These are phyloP conservation scores for Lactifluus volemus DNA, from an alignment of 768 basidiomycete genomes.

Conservation along the genomic window DNA sequence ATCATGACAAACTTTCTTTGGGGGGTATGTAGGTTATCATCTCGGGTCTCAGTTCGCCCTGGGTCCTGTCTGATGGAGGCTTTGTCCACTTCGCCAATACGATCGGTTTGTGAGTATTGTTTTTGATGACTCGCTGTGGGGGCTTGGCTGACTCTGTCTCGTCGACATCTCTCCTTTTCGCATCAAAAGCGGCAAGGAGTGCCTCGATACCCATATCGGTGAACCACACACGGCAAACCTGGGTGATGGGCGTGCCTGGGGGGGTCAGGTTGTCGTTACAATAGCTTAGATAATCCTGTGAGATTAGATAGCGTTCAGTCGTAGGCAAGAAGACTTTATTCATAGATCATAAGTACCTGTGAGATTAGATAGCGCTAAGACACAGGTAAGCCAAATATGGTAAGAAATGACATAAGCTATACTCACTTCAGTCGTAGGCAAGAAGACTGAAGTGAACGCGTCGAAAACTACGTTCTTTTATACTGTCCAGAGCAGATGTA, in stretches of 20 bases:
- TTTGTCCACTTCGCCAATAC: conserved; percentile 7
- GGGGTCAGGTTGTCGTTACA: no score
- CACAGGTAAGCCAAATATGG: no score
- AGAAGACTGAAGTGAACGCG: no score
- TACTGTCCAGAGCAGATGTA: no score
- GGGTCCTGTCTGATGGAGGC: conserved; percentile 7
- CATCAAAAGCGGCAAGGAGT: conserved; percentile 22
- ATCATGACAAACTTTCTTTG: background rate
- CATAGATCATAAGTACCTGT: no score
- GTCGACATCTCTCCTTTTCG: background rate
- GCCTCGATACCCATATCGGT: conserved; percentile 29
- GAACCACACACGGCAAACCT: conserved; percentile 35
- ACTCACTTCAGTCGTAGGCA: no score
- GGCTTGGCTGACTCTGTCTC: background rate
- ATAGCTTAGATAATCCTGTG: no score
- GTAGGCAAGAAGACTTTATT: no score
- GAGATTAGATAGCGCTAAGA: no score
- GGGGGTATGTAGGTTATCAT: conserved; percentile 12
- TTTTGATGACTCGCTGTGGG: background rate
- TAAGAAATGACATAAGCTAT: no score
- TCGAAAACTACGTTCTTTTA: no score
- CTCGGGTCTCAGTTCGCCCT: conserved; percentile 13
- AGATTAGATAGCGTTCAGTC: no score
- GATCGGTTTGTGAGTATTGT: conserved; percentile 11
- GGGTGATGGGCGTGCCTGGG: conserved; percentile 38